Conservation (phyloP, 306 rosid species). For the Cicer bijugum region DNA sequence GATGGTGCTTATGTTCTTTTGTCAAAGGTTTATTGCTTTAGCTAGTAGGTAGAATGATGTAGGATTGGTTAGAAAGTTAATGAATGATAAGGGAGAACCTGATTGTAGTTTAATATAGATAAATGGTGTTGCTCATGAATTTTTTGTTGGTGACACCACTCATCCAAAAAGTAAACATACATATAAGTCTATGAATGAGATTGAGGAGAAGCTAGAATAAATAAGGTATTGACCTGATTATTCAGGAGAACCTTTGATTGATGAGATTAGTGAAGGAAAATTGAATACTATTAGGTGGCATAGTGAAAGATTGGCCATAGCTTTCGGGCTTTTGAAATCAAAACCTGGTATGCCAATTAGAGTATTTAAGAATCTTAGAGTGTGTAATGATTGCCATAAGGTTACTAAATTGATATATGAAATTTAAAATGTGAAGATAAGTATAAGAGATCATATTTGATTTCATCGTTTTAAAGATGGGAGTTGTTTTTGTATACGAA, state of each 20-base stretch:
- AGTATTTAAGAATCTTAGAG: conserved; percentile 75
- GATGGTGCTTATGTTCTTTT: conserved; percentile 77
- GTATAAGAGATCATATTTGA: conserved; percentile 69
- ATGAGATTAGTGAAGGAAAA: conserved; percentile 54
- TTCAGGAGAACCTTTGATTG: conserved; percentile 63
- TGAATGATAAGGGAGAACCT: conserved; percentile 72
- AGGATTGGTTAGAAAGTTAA: conserved; percentile 68
- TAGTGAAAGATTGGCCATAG: conserved; percentile 79
- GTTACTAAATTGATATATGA: conserved; percentile 62
- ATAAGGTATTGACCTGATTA: conserved; percentile 58
- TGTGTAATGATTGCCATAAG: conserved; percentile 72
- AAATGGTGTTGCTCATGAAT: conserved; percentile 68
- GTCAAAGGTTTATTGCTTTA: conserved; percentile 76
- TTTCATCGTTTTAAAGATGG: conserved; percentile 77
- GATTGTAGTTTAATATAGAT: conserved; percentile 79
- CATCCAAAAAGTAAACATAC: conserved; percentile 65
- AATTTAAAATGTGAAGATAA: conserved; percentile 60
- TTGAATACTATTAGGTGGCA: conserved; percentile 59
- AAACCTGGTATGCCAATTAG: conserved; percentile 56
- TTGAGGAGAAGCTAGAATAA: conserved; percentile 58
- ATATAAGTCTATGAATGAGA: conserved; percentile 52
- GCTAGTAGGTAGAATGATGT: conserved; percentile 75
- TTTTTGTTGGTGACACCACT: conserved; percentile 80
- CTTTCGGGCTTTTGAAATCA: conserved; percentile 67
- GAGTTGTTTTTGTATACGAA: conserved; percentile 52